These are phyloP conservation scores for Yamadazyma dushanensis DNA, from an alignment of 1,139 yeast genomes.

Conservation along the genomic window DNA sequence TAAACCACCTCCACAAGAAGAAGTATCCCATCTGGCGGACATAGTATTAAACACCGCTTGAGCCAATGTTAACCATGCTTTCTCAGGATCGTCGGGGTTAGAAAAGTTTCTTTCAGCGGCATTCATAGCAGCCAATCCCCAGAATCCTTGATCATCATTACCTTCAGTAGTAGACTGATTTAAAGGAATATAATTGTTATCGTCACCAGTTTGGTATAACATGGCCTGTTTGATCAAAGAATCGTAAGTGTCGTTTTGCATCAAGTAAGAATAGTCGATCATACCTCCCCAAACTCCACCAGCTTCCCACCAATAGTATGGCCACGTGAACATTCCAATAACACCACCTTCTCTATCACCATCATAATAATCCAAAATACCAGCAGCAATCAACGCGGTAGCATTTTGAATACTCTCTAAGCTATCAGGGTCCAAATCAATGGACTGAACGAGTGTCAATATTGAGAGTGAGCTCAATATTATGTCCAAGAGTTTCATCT, in stretches of 20 bases:
- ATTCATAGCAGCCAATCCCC: conserved; percentile 83
- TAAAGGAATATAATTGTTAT: conserved; percentile 70
- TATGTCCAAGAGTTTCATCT: conserved; percentile 2
- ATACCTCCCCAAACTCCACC: conserved; percentile 85
- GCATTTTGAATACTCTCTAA: conserved; percentile 43
- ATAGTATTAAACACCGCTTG: conserved; percentile 88
- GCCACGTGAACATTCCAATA: conserved; percentile 72
- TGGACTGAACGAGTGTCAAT: conserved; percentile 1
- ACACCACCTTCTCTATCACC: conserved; percentile 68
- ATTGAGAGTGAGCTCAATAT: not conserved
- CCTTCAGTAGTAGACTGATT: conserved; percentile 81
- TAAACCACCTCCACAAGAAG: conserved; percentile 79
- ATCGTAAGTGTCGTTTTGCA: conserved; percentile 62
- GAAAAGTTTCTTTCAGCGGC: conserved; percentile 82
- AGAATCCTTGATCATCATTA: conserved; percentile 89
- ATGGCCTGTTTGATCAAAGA: conserved; percentile 57
- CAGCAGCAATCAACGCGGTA: conserved; percentile 58
- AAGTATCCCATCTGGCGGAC: conserved; percentile 83
- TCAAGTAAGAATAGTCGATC: conserved; percentile 64
- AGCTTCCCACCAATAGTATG: conserved; percentile 95
- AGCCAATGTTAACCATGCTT: conserved; percentile 67
- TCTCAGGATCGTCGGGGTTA: conserved; percentile 47
- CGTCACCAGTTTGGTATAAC: conserved; percentile 63
- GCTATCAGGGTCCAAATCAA: conserved; percentile 37
- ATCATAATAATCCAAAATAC: conserved; percentile 71